Conservation (phyloP, 345 rosid genomes). For the Noccaea caerulescens region DNA sequence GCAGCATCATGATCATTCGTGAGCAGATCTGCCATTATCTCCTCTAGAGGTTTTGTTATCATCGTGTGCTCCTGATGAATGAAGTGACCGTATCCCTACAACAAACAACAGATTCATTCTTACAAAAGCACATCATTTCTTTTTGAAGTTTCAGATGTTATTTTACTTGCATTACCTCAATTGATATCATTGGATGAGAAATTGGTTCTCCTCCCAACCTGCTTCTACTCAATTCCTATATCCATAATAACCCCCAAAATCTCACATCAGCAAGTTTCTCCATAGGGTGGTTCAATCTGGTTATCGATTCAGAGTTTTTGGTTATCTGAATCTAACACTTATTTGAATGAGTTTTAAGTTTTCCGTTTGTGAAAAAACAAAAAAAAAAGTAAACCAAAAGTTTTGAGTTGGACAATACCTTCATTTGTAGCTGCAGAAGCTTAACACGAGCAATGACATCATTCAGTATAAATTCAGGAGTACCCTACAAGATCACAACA, state of each 20-base stretch:
- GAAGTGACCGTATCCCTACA: slow-evolving; percentile 63
- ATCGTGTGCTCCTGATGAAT: slow-evolving; percentile 47
- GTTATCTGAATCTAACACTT: neutral
- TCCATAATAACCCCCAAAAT: slow-evolving; percentile 8
- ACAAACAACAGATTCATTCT: slow-evolving; percentile 8
- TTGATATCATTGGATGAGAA: slow-evolving; percentile 47
- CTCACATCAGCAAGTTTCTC: slow-evolving; percentile 8
- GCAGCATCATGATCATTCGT: slow-evolving; percentile 55
- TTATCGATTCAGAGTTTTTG: neutral
- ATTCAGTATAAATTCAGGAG: slow-evolving; percentile 46
- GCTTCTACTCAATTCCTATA: slow-evolving; percentile 67
- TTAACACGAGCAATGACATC: slow-evolving; percentile 53
- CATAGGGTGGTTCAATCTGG: neutral
- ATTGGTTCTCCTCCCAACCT: slow-evolving; percentile 52
- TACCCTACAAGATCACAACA: slow-evolving; percentile 42
- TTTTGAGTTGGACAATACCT: slow-evolving; percentile 42
- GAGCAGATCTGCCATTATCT: slow-evolving; percentile 51
- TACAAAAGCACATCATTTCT: neutral
- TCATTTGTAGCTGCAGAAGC: slow-evolving; percentile 64
- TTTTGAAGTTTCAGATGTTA: neutral
- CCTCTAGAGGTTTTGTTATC: slow-evolving; percentile 57
- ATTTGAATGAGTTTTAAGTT: neutral
- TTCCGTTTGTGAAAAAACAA: neutral
- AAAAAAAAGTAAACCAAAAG: slow-evolving; percentile 7
- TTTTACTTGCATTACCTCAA: neutral